Evolutionary conservation across 1,284 basidiomycete genomes (phyloP).

Genomic region (Malassezia yamatoensis): DNA sequence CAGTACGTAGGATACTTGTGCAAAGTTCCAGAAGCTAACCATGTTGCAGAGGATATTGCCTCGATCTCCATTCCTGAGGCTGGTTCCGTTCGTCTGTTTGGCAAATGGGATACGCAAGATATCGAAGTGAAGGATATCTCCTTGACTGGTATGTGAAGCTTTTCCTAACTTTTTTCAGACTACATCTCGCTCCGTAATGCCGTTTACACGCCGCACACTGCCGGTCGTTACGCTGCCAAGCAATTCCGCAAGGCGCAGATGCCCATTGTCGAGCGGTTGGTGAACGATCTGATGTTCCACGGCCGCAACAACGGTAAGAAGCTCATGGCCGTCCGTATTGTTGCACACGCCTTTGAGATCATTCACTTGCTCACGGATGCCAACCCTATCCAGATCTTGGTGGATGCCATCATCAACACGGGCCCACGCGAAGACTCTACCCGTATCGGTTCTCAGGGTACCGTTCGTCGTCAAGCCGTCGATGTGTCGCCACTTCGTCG

Average conservation of each 20-base stretch:
- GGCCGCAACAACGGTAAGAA: slow-evolving; percentile 99
- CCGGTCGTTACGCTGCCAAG: slow-evolving; percentile 98
- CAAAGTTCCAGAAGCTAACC: slow-evolving; percentile 4
- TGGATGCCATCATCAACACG: slow-evolving; percentile 99
- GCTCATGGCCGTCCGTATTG: slow-evolving; percentile 96
- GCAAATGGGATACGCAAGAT: slow-evolving; percentile 53
- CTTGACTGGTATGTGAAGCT: slow-evolving; percentile 51
- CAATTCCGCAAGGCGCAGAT: slow-evolving; percentile 99
- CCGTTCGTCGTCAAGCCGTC: slow-evolving; percentile 98
- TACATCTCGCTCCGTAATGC: slow-evolving; percentile 99
- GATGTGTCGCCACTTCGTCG: slow-evolving; percentile 96
- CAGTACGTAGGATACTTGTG: slow-evolving; percentile 26
- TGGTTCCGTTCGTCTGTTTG: slow-evolving; percentile 45
- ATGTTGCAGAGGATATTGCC: slow-evolving; percentile 41
- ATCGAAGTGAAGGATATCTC: slow-evolving; percentile 95
- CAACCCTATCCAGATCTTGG: slow-evolving; percentile 96
- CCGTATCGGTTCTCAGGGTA: slow-evolving; percentile 98
- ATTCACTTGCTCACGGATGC: slow-evolving; percentile 99
- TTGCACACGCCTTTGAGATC: slow-evolving; percentile 98
- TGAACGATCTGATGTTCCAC: slow-evolving; percentile 88
- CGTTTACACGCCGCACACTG: slow-evolving; percentile 92
- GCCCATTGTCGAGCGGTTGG: slow-evolving; percentile 98
- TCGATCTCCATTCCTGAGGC: slow-evolving; percentile 37
- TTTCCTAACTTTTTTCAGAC: slow-evolving; percentile 55
- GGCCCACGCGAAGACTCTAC: slow-evolving; percentile 99